phyloP scores from a whole-genome alignment of 2,329 filamentous ascomycete genomes.

The Didymella keratinophila region DNA sequence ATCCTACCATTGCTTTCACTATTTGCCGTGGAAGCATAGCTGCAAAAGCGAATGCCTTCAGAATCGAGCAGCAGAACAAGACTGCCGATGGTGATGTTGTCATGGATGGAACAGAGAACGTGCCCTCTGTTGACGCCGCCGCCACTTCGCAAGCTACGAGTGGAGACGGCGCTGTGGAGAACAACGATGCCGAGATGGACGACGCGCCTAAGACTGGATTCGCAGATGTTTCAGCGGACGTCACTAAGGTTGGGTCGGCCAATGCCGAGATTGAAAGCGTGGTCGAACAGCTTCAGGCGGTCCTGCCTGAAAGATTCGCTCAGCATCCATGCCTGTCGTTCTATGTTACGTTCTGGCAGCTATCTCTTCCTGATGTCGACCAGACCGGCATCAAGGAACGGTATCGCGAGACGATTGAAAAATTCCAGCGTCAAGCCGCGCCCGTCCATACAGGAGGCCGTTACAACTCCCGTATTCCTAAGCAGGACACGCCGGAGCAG shows the following conservation, averaged over 20 bases:
- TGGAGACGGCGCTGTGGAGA: not conserved
- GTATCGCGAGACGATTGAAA: constrained; percentile 77
- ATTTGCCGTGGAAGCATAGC: constrained; percentile 77
- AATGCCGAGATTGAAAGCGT: constrained; percentile 78
- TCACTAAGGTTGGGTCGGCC: not conserved
- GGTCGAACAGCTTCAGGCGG: constrained; percentile 70
- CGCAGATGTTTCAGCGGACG: not conserved
- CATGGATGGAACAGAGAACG: constrained; percentile 38
- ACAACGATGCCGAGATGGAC: constrained; percentile 53
- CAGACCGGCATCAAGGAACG: constrained; percentile 68
- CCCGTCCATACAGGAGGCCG: constrained; percentile 69
- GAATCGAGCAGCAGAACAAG: constrained; percentile 16
- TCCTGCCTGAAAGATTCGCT: constrained; percentile 70
- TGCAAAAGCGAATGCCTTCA: constrained; percentile 49
- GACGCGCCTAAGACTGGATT: constrained; percentile 34
- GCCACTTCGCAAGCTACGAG: not conserved
- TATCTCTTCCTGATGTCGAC: constrained; percentile 79
- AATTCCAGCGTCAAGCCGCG: constrained; percentile 30
- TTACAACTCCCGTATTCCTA: constrained; percentile 51
- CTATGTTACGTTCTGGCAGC: constrained; percentile 90
- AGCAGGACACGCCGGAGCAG: constrained; percentile 66
- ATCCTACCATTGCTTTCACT: constrained; percentile 82
- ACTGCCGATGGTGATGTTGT: constrained; percentile 61
- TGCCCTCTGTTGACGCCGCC: constrained; percentile 15
- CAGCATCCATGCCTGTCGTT: constrained; percentile 78